phyloP scores from a whole-genome alignment of 2,329 filamentous ascomycete species.

The Fusarium humuli region DNA sequence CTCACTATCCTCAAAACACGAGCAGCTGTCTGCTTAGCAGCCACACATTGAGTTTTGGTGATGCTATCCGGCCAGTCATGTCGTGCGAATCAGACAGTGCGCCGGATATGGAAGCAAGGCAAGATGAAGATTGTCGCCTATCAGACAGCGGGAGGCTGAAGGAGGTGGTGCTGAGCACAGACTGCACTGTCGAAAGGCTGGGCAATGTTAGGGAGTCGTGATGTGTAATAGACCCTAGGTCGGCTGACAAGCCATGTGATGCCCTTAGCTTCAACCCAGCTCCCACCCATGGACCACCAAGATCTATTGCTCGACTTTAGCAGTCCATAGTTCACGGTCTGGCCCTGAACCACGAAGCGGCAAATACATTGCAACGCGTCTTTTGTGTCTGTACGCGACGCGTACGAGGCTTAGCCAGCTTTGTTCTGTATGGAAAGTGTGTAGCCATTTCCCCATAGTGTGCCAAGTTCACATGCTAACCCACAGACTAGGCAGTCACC shows the following conservation, averaged over 20 bases:
- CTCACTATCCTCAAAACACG: constrained; percentile 24
- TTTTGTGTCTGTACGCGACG: constrained; percentile 31
- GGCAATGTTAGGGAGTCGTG: constrained; percentile 22
- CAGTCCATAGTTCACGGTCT: constrained; percentile 13
- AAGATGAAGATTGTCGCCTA: constrained; percentile 17
- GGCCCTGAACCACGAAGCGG: constrained; percentile 1
- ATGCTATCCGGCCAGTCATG: constrained; percentile 26
- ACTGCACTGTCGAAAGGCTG: constrained; percentile 23
- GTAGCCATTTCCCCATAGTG: constrained; percentile 28
- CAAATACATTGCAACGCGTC: constrained; percentile 30
- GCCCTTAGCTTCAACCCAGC: constrained; percentile 18
- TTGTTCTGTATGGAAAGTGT: constrained; percentile 24
- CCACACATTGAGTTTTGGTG: constrained; percentile 30
- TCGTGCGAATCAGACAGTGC: constrained; percentile 31
- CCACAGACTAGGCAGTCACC: constrained; percentile 36
- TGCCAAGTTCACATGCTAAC: constrained; percentile 39
- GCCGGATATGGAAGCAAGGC: constrained; percentile 26
- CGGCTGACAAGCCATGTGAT: constrained; percentile 48
- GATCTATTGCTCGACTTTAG: constrained; percentile 27
- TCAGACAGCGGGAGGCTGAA: constrained; percentile 26
- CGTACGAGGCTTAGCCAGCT: constrained; percentile 41
- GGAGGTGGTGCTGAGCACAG: constrained; percentile 30
- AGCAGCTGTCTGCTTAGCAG: constrained; percentile 19
- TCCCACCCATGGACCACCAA: constrained; percentile 14
- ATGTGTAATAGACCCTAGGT: constrained; percentile 38